Base-by-base conservation (phyloP, 176 grass and related monocot genomes). In the Urochloa ruziziensis region DNA sequence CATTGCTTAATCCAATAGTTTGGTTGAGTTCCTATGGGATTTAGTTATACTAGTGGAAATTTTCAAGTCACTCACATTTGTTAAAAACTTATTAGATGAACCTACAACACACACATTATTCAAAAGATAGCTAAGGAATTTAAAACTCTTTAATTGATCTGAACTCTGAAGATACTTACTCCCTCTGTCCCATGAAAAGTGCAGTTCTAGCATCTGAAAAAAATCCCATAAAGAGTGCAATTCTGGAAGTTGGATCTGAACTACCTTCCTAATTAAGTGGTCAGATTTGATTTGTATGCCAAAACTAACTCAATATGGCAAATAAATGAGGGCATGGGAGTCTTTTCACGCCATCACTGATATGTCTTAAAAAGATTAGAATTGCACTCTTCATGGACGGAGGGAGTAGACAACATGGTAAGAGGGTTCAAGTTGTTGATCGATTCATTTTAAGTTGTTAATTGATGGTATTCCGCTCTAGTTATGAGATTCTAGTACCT, bases 371-470 rank as follows among this genome's bases (percentile, higher is more conserved):
- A n/a, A n/a, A n/a, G n/a, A n/a, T n/a, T n/a, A n/a, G n/a, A n/a
- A n/a, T n/a, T n/a, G n/a, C n/a, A n/a, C n/a, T n/a, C n/a, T n/a
- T n/a, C n/a, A n/a, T n/a, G n/a, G n/a, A n/a, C n/a, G n/a, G n/a
- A n/a, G n/a, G n/a, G n/a, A n/a, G n/a, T n/a, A n/a, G 32, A 65
- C 35, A 11, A 73, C n/a, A 86, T 77, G 24, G 21, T 70, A 70
- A 57, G 71, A 71, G 28, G 10, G 47, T 82, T 89, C 54, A 70
- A 27, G 35, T 77, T 76, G 17, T 39, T 72, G 78, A 77, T 59
- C 12, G 0, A 52, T 71, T 83, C 25, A 56, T 56, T 58, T 88
- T 25, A 51, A 62, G 21, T 73, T 39, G 64, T 57, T 59, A 27
- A 46, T 65, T 60, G 24, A 65, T 64, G 61, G 16, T 74, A 14